Evolutionary conservation across 192 early-diverging fungal genomes (phyloP).

Genomic region (Gaertneriomyces semiglobifer): DNA sequence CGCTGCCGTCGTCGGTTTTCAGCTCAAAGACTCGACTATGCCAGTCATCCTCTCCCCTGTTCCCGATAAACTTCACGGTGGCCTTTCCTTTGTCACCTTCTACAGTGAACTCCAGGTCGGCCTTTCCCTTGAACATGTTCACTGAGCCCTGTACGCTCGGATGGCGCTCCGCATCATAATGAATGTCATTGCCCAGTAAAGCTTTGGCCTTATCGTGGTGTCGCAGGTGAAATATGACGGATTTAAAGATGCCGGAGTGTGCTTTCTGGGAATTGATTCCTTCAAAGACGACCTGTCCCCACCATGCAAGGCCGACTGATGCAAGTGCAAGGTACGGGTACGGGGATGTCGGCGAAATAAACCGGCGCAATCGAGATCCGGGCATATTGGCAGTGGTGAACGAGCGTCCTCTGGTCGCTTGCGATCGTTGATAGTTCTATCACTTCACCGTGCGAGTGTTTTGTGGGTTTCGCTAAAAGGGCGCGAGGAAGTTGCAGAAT

Average conservation of each 20-base stretch:
- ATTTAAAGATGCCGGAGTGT: constrained; percentile 26
- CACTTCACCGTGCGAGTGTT: no score
- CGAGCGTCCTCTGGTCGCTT: no score
- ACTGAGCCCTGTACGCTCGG: constrained; percentile 16
- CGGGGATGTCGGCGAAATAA: constrained; percentile 25
- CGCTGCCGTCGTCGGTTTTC: not conserved
- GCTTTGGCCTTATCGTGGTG: constrained; percentile 12
- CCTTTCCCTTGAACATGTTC: constrained; percentile 29
- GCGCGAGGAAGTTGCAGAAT: no score
- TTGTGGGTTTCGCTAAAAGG: no score
- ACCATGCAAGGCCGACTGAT: constrained; percentile 19
- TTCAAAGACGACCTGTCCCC: constrained; percentile 9
- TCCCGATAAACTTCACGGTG: constrained; percentile 16
- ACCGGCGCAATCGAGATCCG: not conserved
- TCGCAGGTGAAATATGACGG: constrained; percentile 28
- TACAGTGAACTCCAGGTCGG: constrained; percentile 24
- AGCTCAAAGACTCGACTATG: constrained; percentile 17
- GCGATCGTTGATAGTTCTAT: no score
- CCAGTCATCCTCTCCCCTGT: constrained; percentile 16
- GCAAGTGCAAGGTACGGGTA: constrained; percentile 26
- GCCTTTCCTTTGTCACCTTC: constrained; percentile 14
- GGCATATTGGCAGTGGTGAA: no score
- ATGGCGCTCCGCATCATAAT: constrained; percentile 15
- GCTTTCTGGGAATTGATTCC: constrained; percentile 20
- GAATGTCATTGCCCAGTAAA: constrained; percentile 23